Evolutionary conservation across 176 grass and related monocot species (phyloP), one percentile per base, ranked within the genome.

Genomic region (Thalia dealbata): DNA sequence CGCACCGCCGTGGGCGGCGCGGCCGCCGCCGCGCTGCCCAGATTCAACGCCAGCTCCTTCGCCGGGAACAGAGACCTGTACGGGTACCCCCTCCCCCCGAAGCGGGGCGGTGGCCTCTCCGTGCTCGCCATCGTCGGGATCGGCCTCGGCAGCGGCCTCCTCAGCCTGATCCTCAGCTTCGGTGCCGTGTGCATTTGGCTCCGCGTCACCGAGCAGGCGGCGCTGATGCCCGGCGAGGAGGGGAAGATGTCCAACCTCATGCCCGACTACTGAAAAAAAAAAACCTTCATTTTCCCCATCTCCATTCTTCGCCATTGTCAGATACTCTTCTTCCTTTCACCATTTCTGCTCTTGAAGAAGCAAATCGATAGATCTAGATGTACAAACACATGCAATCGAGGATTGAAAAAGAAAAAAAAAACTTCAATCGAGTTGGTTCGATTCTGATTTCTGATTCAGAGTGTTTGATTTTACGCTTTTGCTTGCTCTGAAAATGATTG

Each of bases 251-350:
- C 67, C 7, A 29, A 70, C 67, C 67, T 70, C 67, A 70, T 50
- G 67, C 67, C 43, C 41, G 67, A 70, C 44, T 70, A 70, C n/a
- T 70, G 67, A n/a, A n/a, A n/a, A n/a, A n/a, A n/a, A n/a, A n/a
- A n/a, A n/a, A 14, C 18, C 16, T 41, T 16, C 19, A 67, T 21
- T 14, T 35, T 67, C 64, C 21, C 64, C 21, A 14, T 3, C 15
- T 38, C 16, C 35, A 13, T 15, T 38, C 44, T 14, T 46, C 35
- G 8, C 21, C n/a, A 43, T 44, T 26, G 14, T 27, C 14, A 32
- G 16, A 35, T 32, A 65, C 16, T 44, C 16, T 44, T 19, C 12
- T 69, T 15, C 21, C 35, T 44, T 45, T 48, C 19, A 6, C 9
- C 27, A 24, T 42, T 44, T 46, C 16, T 69, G 10, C 11, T 35